Base-by-base conservation (phyloP, 2,329 filamentous ascomycete genomes). In the Lachnellula suecica region DNA sequence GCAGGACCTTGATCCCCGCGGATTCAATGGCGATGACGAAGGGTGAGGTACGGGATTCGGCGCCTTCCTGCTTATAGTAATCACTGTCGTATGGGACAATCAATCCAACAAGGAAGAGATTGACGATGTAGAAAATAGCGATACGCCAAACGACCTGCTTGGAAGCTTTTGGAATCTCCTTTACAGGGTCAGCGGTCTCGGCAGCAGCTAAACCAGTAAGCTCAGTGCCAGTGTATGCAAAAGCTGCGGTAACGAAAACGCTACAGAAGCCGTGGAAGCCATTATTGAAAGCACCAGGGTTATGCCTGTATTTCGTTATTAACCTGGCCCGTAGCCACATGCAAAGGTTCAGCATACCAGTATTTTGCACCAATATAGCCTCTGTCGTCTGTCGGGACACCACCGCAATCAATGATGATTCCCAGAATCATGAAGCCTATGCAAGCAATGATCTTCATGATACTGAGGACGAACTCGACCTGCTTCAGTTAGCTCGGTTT, bases 401-500 rank as follows among this genome's bases (percentile, higher is more conserved):
- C 82, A 40, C 82, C 82, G 49, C 71, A 74, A 65, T 83, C 76
- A 62, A 85, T 76, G 51, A 84, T 68, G 49, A 85, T 82, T 41
- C 79, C 82, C 23, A 86, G 70, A 58, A 88, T 76, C 65, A 87
- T 87, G 66, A 87, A 87, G 4, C 83, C 84, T 9, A 79, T 70
- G 54, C 83, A 80, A 20, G 84, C 80, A 11, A 71, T 76, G 49
- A 96, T 83, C 68, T 97, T 97, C 73, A 97, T 77, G 49, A 91
- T 84, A 23, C 89, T 88, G 66, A 95, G 94, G 50, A 91, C 73
- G 60, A 96, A 96, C 64, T 96, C 91, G 13, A 35, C 31, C 31
- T 35, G 17, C 15, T 11, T 11, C 2, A n/a, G n/a, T n/a, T n/a
- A n/a, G n/a, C n/a, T n/a, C n/a, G n/a, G n/a, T n/a, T n/a, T n/a